These are phyloP conservation scores for Gomphus sp. DNA, from an alignment of 1,284 basidiomycete genomes.

Conservation along the genomic window DNA sequence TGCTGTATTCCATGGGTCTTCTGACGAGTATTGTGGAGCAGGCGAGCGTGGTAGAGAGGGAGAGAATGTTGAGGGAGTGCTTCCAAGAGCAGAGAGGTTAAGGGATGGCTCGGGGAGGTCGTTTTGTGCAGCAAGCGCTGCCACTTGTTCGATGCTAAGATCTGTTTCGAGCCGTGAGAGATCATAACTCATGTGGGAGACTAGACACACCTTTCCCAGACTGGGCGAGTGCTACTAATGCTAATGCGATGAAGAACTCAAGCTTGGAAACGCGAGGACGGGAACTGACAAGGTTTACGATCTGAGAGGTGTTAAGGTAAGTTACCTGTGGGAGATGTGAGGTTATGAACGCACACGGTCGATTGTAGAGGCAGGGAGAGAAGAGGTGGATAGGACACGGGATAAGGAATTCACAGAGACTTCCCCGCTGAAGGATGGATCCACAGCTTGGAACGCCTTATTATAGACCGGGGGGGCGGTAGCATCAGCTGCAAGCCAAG, in stretches of 20 bases:
- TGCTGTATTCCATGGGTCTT: constrained; percentile 65
- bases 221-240: constrained; percentile 81
- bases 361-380: constrained; percentile 69
- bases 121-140: constrained; percentile 61
- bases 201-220: constrained; percentile 52
- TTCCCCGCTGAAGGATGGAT: constrained; percentile 58
- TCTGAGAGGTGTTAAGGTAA: constrained; percentile 33
- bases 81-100: constrained; percentile 48
- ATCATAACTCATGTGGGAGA: constrained; percentile 3
- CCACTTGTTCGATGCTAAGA: constrained; percentile 74
- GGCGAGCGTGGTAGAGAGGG: constrained; percentile 19
- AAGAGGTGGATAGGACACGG: constrained; percentile 65
- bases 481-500: constrained; percentile 45
- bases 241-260: constrained; percentile 84
- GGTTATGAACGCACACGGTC: constrained; percentile 52
- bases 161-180: constrained; percentile 33
- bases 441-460: constrained; percentile 62
- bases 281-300: constrained; percentile 74
- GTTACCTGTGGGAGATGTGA: not conserved
- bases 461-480: constrained; percentile 75
- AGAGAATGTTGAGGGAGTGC: constrained; percentile 39
- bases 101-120: constrained; percentile 60
- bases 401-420: constrained; percentile 76
- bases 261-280: constrained; percentile 68
- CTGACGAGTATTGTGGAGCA: constrained; percentile 36